phyloP scores from a whole-genome alignment of 1,284 basidiomycete species.

The Pascua guehoae region DNA sequence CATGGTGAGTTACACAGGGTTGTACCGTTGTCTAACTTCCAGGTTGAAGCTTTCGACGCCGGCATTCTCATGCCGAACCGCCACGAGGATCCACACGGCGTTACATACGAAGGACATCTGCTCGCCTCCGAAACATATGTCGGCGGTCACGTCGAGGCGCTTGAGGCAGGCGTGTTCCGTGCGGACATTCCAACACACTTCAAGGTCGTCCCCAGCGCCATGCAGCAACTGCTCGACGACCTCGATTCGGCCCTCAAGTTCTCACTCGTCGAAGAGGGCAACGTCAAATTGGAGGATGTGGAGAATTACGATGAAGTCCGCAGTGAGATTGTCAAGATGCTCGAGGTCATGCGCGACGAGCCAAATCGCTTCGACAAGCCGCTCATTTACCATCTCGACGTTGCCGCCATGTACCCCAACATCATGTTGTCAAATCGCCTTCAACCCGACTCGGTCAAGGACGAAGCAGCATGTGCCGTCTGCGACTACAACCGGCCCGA shows the following conservation, averaged over 20 bases:
- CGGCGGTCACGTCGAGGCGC: slow-evolving; percentile 96
- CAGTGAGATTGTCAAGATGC: slow-evolving; percentile 66
- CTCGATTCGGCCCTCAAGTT: slow-evolving; percentile 89
- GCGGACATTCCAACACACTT: slow-evolving; percentile 95
- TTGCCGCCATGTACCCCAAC: slow-evolving; percentile 99
- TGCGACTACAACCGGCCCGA: slow-evolving; percentile 98
- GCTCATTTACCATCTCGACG: slow-evolving; percentile 97
- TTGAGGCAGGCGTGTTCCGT: slow-evolving; percentile 97
- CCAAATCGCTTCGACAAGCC: slow-evolving; percentile 86
- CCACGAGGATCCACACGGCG: slow-evolving; percentile 87
- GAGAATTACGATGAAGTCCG: slow-evolving; percentile 95
- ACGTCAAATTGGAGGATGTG: slow-evolving; percentile 74
- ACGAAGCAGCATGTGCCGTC: slow-evolving; percentile 93
- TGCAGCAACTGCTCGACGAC: slow-evolving; percentile 90
- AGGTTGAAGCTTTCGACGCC: slow-evolving; percentile 93
- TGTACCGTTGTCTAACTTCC: slow-evolving; percentile 14
- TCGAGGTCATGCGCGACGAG: slow-evolving; percentile 88
- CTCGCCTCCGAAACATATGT: slow-evolving; percentile 98
- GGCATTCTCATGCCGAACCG: slow-evolving; percentile 97
- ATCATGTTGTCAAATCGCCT: slow-evolving; percentile 99
- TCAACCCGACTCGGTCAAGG: slow-evolving; percentile 96
- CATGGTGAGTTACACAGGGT: slow-evolving; percentile 66
- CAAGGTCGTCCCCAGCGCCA: slow-evolving; percentile 84
- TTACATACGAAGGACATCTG: slow-evolving; percentile 93
- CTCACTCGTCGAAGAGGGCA: slow-evolving; percentile 83